Percentiles rank a stretch among this genome's conserved stretches.
phyloP scores from a whole-genome alignment of 441 rosid species.

The Rhodomyrtus psidioides region DNA sequence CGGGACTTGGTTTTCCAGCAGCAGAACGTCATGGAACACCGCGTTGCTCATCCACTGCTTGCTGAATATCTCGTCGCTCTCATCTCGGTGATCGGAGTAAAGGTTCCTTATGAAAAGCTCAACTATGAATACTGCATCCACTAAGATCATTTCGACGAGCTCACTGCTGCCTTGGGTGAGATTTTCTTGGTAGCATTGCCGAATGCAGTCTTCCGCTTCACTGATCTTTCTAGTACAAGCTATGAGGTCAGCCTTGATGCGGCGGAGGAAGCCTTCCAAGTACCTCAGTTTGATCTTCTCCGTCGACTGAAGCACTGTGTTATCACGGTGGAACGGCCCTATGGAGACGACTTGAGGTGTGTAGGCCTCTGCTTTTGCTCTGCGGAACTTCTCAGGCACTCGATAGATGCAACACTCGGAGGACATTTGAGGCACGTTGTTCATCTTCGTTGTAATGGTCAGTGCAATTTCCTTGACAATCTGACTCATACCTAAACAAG shows the following conservation, averaged over 20 bases:
- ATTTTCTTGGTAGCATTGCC: background rate
- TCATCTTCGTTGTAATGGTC: background rate
- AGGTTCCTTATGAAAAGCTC: background rate
- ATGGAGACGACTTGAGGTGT: background rate
- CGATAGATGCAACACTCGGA: background rate
- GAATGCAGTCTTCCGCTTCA: background rate
- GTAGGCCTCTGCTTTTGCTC: background rate
- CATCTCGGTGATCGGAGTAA: background rate
- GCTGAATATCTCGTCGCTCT: background rate
- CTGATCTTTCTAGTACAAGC: background rate
- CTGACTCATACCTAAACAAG: background rate
- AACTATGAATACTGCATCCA: background rate
- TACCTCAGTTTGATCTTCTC: background rate
- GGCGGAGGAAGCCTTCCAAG: background rate
- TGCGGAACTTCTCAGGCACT: background rate
- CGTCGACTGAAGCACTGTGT: background rate
- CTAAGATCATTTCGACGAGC: background rate
- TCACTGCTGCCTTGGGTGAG: background rate
- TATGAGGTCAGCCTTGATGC: background rate
- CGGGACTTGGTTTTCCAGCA: background rate
- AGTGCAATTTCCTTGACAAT: background rate
- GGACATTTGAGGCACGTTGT: background rate
- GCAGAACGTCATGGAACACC: background rate
- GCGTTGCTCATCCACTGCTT: background rate
- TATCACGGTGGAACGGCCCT: background rate